phyloP scores from a whole-genome alignment of 2,329 filamentous ascomycete genomes.

The Reticulascus tulasneorum region DNA sequence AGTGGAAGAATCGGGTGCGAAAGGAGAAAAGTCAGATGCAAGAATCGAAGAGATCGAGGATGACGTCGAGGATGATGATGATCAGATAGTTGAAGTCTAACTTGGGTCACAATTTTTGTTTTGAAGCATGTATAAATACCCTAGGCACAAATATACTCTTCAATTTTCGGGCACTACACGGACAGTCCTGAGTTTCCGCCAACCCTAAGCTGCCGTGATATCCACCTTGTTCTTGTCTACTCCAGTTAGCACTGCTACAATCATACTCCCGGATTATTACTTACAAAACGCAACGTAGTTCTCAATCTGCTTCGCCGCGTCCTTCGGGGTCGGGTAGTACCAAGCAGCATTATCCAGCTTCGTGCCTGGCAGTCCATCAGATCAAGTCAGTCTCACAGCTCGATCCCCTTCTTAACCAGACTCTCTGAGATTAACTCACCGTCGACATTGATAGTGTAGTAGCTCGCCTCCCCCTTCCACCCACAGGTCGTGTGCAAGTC shows the following conservation, averaged over 20 bases:
- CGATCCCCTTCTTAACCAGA: neutral
- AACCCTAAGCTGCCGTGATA: slow-evolving; percentile 13
- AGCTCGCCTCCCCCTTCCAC: slow-evolving; percentile 55
- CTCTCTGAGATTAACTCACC: slow-evolving; percentile 23
- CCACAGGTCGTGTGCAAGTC: slow-evolving; percentile 45
- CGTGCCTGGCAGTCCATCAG: slow-evolving; percentile 32
- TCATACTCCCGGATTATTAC: slow-evolving; percentile 17
- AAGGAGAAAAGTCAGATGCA: slow-evolving; percentile 33
- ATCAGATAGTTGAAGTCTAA: slow-evolving; percentile 50
- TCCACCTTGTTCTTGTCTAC: slow-evolving; percentile 31
- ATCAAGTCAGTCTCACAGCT: neutral
- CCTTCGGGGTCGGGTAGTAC: slow-evolving; percentile 51
- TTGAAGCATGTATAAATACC: neutral
- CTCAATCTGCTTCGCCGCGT: slow-evolving; percentile 46
- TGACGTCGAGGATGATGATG: slow-evolving; percentile 51
- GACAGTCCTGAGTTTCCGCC: neutral
- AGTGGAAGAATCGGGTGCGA: too few species aligned
- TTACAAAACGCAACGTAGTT: slow-evolving; percentile 56
- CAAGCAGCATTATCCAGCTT: slow-evolving; percentile 52
- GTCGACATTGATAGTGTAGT: slow-evolving; percentile 49
- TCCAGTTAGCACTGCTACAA: slow-evolving; percentile 8
- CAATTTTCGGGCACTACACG: neutral
- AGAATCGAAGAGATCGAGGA: slow-evolving; percentile 40
- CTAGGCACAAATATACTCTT: neutral
- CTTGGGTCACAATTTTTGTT: slow-evolving; percentile 8